Evolutionary conservation across 331 rosid species (phyloP), one percentile per base, ranked within the genome.

Genomic region (Erythrophleum ivorense): DNA sequence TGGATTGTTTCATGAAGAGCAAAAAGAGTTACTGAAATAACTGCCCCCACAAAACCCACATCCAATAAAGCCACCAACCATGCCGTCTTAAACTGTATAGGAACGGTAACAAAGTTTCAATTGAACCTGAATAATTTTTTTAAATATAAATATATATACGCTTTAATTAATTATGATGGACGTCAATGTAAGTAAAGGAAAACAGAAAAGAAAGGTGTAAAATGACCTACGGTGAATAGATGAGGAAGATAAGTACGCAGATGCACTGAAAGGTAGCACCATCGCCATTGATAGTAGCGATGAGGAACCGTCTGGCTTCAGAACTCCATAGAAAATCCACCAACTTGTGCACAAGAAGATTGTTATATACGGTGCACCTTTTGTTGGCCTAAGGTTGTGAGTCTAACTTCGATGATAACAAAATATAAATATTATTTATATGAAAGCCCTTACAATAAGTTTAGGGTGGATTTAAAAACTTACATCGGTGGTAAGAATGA

Each of bases 321-420:
- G 41, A 31, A 84, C 2, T 55, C 94, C 94, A 76, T 90, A 90
- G 71, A 88, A 86, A 6, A 89, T 88, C 94, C 94, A 90, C 55
- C 88, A 78, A 79, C 90, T 84, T 69, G 94, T 78, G 81, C 86
- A 74, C 80, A 88, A 43, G 31, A 88, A 77, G 9, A 88, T 88
- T 2, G 91, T 83, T 71, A 86, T 75, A 54, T 90, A 90, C 16
- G 94, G 90, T 34, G 76, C 81, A n/a, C 33, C 85, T 86, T 66
- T 81, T 62, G 85, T 24, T 24, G 29, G 29, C 29, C 29, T 24
- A 24, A 24, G 29, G 29, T 24, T 24, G 29, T 24, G 29, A 24
- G 29, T 24, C 29, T 1, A 24, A 24, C 29, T 24, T 24, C 29
- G 29, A 24, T 24, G 29, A 24, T 24, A 24, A 24, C 29, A 24